Evolutionary conservation across 192 early-diverging fungal species (phyloP).

Genomic region (Gamsiella multidivaricata): DNA sequence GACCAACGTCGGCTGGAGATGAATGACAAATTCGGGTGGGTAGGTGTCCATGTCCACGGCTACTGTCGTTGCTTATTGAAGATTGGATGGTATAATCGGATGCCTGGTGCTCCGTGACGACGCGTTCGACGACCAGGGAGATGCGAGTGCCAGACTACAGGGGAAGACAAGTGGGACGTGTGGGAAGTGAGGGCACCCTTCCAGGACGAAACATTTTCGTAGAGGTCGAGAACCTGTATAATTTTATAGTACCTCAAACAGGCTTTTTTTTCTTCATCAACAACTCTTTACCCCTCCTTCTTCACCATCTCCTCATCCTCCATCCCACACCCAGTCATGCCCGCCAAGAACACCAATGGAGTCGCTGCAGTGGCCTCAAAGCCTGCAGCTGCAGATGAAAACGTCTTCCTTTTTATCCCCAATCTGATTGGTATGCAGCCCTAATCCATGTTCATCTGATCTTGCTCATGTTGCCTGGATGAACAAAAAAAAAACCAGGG

Average conservation of each 20-base stretch:
- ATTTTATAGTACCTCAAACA: too few species aligned
- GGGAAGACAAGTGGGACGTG: too few species aligned
- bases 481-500: conserved; percentile 1
- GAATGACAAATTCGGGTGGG: conserved; percentile 66
- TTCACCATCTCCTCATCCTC: not conserved
- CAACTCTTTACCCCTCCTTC: not conserved
- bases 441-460: not conserved
- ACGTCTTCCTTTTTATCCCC: conserved; percentile 81
- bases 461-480: not conserved
- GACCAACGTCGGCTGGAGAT: conserved; percentile 66
- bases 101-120: not conserved
- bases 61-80: not conserved
- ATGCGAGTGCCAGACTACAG: too few species aligned
- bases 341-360: conserved; percentile 42
- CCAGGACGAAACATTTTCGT: too few species aligned
- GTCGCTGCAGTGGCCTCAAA: conserved; percentile 21
- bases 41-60: conserved; percentile 63
- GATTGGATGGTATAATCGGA: not conserved
- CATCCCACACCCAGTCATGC: conserved; percentile 18
- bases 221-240: too few species aligned
- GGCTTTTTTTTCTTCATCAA: too few species aligned
- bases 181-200: too few species aligned
- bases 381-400: conserved; percentile 47
- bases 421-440: conserved; percentile 76
- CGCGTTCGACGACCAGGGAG: too few species aligned